Evolutionary conservation across 1,284 basidiomycete species (phyloP).

Genomic region (Heterobasidion irregulare): DNA sequence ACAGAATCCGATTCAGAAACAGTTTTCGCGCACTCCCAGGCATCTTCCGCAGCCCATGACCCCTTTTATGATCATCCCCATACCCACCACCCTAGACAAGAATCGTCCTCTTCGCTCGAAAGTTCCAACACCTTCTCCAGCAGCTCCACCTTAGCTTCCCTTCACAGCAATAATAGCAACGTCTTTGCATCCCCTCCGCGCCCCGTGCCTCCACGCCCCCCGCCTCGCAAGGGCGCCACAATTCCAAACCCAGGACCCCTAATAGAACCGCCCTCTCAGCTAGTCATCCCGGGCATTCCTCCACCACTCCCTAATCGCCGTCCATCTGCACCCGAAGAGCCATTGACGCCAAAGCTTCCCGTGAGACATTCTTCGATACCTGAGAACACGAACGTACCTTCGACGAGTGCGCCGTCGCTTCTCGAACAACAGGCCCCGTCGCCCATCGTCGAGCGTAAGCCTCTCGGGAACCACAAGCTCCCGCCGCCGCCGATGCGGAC

Average conservation of each 20-base stretch:
- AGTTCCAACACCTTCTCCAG: not conserved
- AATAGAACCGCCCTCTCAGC: not conserved
- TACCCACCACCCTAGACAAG: not conserved
- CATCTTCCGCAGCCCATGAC: not conserved
- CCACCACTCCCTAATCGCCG: not conserved
- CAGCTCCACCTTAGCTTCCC: slow-evolving; percentile 1
- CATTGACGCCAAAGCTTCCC: not conserved
- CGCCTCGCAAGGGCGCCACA: slow-evolving; percentile 18
- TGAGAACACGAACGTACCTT: not conserved
- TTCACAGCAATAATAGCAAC: slow-evolving; percentile 2
- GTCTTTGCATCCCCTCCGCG: not conserved
- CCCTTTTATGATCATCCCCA: not conserved
- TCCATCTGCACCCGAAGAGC: not conserved
- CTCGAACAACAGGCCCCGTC: slow-evolving; percentile 6
- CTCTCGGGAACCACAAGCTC: slow-evolving; percentile 22
- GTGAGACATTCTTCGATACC: slow-evolving; percentile 2
- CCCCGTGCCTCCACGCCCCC: slow-evolving; percentile 17
- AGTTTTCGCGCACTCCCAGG: not conserved
- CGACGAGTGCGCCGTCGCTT: not conserved
- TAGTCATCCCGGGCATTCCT: not conserved
- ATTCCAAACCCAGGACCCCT: slow-evolving; percentile 3
- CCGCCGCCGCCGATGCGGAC: slow-evolving; percentile 68
- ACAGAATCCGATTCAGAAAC: slow-evolving; percentile 2
- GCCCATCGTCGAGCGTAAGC: slow-evolving; percentile 32
- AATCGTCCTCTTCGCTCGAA: not conserved